These are phyloP conservation scores for Monosporascus sp. DNA, from an alignment of 2,329 filamentous ascomycete genomes.

Conservation along the genomic window DNA sequence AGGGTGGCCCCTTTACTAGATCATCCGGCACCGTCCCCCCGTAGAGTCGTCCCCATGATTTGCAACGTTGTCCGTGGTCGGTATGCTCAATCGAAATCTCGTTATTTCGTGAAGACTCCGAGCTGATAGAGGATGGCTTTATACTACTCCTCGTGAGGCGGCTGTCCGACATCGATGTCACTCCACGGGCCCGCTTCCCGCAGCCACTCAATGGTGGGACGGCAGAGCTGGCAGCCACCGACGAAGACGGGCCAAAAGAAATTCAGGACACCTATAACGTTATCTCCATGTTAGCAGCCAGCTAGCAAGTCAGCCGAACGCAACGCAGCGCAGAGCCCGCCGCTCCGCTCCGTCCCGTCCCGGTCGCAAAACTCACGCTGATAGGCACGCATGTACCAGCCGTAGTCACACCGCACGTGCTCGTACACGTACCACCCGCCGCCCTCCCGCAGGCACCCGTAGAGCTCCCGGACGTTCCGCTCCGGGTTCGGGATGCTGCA, in stretches of 20 bases:
- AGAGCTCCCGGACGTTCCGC: constrained; percentile 49
- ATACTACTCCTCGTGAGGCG: constrained; percentile 36
- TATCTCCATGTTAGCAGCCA: background rate
- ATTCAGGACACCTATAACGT: constrained; percentile 40
- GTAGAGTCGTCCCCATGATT: no score
- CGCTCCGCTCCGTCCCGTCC: no score
- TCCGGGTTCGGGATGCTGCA: constrained; percentile 59
- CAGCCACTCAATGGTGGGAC: constrained; percentile 43
- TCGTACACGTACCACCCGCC: constrained; percentile 60
- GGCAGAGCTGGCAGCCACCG: constrained; percentile 47
- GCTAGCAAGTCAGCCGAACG: background rate
- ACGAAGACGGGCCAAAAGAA: constrained; percentile 47
- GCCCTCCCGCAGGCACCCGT: constrained; percentile 54
- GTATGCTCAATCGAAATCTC: no score
- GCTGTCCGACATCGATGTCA: constrained; percentile 41
- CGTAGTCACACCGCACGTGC: constrained; percentile 44
- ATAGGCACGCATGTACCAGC: constrained; percentile 38
- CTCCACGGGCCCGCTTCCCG: constrained; percentile 46
- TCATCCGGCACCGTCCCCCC: no score
- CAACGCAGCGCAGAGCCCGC: no score
- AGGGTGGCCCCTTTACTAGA: no score
- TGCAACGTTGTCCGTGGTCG: no score
- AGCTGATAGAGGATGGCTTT: constrained; percentile 42
- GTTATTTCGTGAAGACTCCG: constrained; percentile 47
- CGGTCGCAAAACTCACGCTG: constrained; percentile 39